Base-by-base conservation (phyloP, 129 eudicot genomes). In the carrot (Daucus carota) region DNA sequence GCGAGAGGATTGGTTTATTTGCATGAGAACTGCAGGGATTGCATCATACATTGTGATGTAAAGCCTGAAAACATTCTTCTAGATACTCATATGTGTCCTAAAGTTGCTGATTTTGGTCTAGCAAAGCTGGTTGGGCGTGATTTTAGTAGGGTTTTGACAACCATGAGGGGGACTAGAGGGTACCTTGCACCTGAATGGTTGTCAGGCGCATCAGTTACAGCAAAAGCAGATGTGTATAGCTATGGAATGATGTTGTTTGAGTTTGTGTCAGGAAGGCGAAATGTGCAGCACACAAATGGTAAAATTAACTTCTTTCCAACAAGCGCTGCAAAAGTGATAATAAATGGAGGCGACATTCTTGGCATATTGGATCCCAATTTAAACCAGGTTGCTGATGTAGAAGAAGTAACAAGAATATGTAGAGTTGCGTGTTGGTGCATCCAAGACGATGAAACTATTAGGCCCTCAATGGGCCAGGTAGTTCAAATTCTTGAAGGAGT, bases 351-450 rank as follows among this genome's bases (percentile, higher is more conserved):
- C 24, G 95, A 93, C 77, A 72, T 93, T 28, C 88, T 93, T 75
- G 78, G 83, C 79, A 76, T 93, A 38, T 50, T 88, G 38, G 96
- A 92, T 67, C 83, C 80, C n/a, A 63, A 80, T 44, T 76, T 92
- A 85, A 86, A 88, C 8, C 79, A 84, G 71, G 73, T 72, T 28
- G 98, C 89, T 0, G 81, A 81, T 43, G 79, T 26, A 16, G 91
- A 84, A 34, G 87, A 92, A 80, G 86, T 92, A n/a, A 78, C 43
- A 26, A 90, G 78, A 81, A 42, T 90, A 17, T 82, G 85, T 18
- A 88, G 87, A 81, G 80, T 90, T 46, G 96, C 94, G 7, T 90
- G 87, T 72, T 92, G 98, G 98, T 92, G 98, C 79, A 85, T 88
- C 29, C 93, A 92, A 79, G 90, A 90, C 24, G 92, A 90, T 57